phyloP scores from a whole-genome alignment of 768 basidiomycete genomes.

The Psilocybe sp. region DNA sequence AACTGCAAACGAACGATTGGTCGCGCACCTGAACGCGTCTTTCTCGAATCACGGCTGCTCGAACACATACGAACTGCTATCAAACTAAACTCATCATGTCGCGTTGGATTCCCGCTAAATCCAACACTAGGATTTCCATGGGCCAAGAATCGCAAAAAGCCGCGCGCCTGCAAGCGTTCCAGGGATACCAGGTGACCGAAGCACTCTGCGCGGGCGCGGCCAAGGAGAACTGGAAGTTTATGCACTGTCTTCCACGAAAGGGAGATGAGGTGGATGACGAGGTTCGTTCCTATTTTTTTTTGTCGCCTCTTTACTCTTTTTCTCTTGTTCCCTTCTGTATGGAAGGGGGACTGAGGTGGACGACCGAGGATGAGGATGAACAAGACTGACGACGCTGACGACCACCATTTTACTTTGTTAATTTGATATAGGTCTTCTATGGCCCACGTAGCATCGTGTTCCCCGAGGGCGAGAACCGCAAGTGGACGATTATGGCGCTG shows the following conservation, averaged over 20 bases:
- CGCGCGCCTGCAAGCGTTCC: conserved; percentile 80
- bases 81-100: too few species aligned
- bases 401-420: not conserved
- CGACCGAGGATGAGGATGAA: too few species aligned
- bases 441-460: conserved; percentile 89
- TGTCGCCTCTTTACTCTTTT: not conserved
- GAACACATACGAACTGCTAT: too few species aligned
- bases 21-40: too few species aligned
- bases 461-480: conserved; percentile 93
- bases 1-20: too few species aligned
- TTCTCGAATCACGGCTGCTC: too few species aligned
- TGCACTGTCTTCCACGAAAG: conserved; percentile 96
- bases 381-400: not conserved
- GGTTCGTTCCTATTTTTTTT: conserved; percentile 35
- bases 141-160: conserved; percentile 95
- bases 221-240: conserved; percentile 86
- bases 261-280: conserved; percentile 93
- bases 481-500: conserved; percentile 92
- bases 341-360: too few species aligned
- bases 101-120: too few species aligned
- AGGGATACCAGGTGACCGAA: conserved; percentile 94
- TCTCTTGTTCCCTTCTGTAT: too few species aligned
- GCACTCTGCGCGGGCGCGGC: conserved; percentile 78
- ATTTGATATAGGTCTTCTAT: conserved; percentile 73
- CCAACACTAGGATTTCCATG: conserved; percentile 85